phyloP scores from a whole-genome alignment of 345 rosid genomes.

The Eucalyptus polyanthemos region DNA sequence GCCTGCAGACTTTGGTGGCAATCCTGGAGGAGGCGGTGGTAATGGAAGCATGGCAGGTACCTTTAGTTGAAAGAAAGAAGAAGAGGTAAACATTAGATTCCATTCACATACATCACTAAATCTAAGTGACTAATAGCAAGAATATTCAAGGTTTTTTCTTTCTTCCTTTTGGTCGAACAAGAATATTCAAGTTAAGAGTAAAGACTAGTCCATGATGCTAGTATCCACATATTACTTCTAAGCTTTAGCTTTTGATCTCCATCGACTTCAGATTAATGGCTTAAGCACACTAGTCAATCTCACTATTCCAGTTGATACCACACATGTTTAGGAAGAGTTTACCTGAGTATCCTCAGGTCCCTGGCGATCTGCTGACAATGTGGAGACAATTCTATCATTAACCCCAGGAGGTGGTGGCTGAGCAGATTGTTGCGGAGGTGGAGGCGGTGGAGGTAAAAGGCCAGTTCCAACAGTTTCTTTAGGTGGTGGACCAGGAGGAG shows the following conservation, averaged over 20 bases:
- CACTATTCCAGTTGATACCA: background rate
- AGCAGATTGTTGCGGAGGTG: slow-evolving; percentile 41
- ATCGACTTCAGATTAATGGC: background rate
- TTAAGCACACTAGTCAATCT: background rate
- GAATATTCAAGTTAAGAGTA: background rate
- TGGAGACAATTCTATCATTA: slow-evolving; percentile 23
- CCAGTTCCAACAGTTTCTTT: slow-evolving; percentile 38
- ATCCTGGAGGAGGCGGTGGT: slow-evolving; percentile 63
- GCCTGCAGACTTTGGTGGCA: slow-evolving; percentile 26
- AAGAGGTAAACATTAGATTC: background rate
- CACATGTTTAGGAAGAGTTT: background rate
- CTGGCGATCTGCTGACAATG: slow-evolving; percentile 25
- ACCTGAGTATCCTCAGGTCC: slow-evolving; percentile 47
- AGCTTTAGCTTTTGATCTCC: background rate
- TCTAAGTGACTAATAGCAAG: background rate
- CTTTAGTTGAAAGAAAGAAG: slow-evolving; percentile 9
- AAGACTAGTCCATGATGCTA: background rate
- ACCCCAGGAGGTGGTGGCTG: slow-evolving; percentile 58
- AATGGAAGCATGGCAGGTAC: slow-evolving; percentile 25
- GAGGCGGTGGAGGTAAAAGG: slow-evolving; percentile 59
- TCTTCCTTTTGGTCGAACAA: background rate
- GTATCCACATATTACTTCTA: background rate
- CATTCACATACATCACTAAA: background rate
- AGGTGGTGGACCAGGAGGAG: slow-evolving; percentile 92
- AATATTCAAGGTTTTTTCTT: background rate